Base-by-base conservation (phyloP, 108 stramenopile genomes). In the Chaetoceros tenuissimus region DNA sequence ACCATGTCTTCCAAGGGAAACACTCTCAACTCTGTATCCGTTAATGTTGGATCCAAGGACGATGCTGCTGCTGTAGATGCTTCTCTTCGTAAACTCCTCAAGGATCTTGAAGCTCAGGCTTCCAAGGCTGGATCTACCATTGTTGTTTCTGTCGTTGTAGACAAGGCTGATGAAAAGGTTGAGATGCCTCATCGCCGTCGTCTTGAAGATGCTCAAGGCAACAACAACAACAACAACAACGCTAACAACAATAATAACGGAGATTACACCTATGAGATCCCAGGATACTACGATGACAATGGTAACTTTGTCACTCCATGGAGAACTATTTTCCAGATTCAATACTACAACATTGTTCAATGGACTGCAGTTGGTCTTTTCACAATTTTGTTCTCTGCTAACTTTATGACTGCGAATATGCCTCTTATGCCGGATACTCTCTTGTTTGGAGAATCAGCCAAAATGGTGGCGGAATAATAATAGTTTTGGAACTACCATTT, bases 311-410 rank as follows among this genome's bases (percentile, higher is more conserved):
- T 73, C 28, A 77, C 73, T 47, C 67, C 57, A 44, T 84, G 79
- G 73, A 92, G 87, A 69, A 80, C 84, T 55, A 92, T 92, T 82
- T 84, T 84, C 58, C 84, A 92, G 62, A 92, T 92, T 50, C 90
- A 92, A 62, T 85, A 85, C 45, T 88, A 85, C 82, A 92, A 92
- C 57, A 75, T 88, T 57, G 80, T 85, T 40, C 69, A 83, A 48
- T 92, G 90, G 90, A 87, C 90, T 28, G 58, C 86, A 0, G 57
- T 92, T 34, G 86, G 82, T 48, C 65, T 92, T 46, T 64, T 79
- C 48, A 66, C 68, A 0, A 46, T 78, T 50, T 60, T 92, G 2
- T 71, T 78, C 46, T 81, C 61, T 66, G 80, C 69, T 52, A 67
- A 84, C 47, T 74, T 68, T 54, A 53, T 81, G 20, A 79, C 87